phyloP scores from a whole-genome alignment of 2,329 filamentous ascomycete genomes.

The Exserohilum turcica region DNA sequence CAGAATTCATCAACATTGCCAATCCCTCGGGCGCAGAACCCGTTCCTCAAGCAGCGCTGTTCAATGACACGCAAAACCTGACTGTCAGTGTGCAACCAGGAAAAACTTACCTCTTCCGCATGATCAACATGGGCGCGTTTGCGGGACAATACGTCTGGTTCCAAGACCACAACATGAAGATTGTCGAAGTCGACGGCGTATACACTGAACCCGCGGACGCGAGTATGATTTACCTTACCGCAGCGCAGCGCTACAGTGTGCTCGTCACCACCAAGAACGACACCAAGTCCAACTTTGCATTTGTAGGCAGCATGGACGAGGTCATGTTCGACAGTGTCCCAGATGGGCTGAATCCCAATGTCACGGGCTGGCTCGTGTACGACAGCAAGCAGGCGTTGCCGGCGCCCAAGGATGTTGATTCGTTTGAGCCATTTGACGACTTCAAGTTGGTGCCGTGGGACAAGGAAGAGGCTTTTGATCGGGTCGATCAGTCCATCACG shows the following conservation, averaged over 20 bases:
- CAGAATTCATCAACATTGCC: constrained; percentile 52
- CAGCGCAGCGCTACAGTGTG: constrained; percentile 73
- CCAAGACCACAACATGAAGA: constrained; percentile 67
- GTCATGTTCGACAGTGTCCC: constrained; percentile 70
- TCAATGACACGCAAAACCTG: constrained; percentile 64
- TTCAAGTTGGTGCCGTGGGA: constrained; percentile 72
- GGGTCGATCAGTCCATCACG: constrained; percentile 67
- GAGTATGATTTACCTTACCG: constrained; percentile 67
- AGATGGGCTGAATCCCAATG: constrained; percentile 67
- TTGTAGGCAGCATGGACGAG: constrained; percentile 58
- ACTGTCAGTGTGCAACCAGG: constrained; percentile 55
- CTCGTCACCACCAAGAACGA: constrained; percentile 66
- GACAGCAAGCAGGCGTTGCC: constrained; percentile 55
- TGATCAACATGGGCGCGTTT: constrained; percentile 73
- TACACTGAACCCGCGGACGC: constrained; percentile 65
- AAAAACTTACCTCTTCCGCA: constrained; percentile 67
- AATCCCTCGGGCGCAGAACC: constrained; percentile 68
- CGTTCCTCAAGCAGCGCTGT: constrained; percentile 66
- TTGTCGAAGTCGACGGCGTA: constrained; percentile 74
- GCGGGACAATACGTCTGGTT: constrained; percentile 73
- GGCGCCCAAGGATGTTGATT: constrained; percentile 61
- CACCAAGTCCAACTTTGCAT: constrained; percentile 62
- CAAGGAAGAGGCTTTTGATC: constrained; percentile 62
- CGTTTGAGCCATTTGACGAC: constrained; percentile 74
- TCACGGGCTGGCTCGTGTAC: constrained; percentile 62